Evolutionary conservation across 2,329 filamentous ascomycete species (phyloP), one percentile per base, ranked within the genome.

Genomic region (Cladosporium colombiae): DNA sequence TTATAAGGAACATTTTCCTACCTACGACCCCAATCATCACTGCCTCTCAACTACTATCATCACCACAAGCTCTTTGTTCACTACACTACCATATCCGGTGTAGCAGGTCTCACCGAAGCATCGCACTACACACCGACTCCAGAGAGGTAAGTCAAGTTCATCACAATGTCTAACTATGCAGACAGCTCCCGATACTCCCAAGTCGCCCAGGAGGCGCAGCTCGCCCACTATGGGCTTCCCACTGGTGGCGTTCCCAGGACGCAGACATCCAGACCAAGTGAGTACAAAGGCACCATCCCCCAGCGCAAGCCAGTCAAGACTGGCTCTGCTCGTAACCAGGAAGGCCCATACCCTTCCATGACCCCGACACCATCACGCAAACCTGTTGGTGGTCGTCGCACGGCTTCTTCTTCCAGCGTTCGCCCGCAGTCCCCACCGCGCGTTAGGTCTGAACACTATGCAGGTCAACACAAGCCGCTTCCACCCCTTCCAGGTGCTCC

Each of bases 31-130:
- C 25, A 7, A 7, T 33, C 18, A n/a, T 33, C 18, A 16, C 40
- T 21, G n/a, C 31, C 33, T 57, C 23, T 35, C 55, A 21, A 56
- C 27, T n/a, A 44, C 60, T 27, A n/a, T 6, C 21, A 29, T 40
- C 27, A 53, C 21, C 50, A 18, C 10, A 63, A 40, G 27, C 23
- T 44, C 61, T 44, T 63, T 63, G 61, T 63, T 44, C 18, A 21
- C 37, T 8, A 23, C 18, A 46, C 50, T 63, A 55, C 50, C 25
- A 56, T 35, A 44, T 63, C 61, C 61, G 61, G 61, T 53, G 50
- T 53, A 63, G 35, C 33, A 56, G 61, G 61, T 49, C 61, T 63
- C 61, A 63, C 49, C 16, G 3, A 29, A 59, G n/a, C 50, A 25
- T 33, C 33, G 37, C 46, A 62, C 27, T 25, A 52, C 59, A 50